Percentiles rank a stretch among this genome's conserved stretches.
Evolutionary conservation across 2,329 filamentous ascomycete genomes (phyloP).

Genomic region (Cladosporium sp.): DNA sequence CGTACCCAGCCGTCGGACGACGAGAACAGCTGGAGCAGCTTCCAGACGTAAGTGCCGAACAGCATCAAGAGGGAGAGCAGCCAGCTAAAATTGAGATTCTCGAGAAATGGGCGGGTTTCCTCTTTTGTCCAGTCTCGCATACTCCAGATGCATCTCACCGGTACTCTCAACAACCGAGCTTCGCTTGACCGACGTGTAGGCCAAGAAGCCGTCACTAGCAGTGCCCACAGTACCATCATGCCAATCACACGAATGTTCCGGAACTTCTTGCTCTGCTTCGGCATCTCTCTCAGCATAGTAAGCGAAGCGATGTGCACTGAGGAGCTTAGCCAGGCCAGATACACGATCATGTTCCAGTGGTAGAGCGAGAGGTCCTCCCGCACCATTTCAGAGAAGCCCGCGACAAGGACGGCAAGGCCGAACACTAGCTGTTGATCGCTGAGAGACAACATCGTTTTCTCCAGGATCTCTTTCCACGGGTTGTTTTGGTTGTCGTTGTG

Average conservation of each 20-base stretch:
- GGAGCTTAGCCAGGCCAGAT: conserved; percentile 19
- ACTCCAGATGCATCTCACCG: not conserved
- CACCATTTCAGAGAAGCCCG: conserved; percentile 13
- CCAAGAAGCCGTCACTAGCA: conserved; percentile 10
- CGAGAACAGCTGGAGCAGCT: conserved; percentile 11
- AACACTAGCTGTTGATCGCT: conserved; percentile 21
- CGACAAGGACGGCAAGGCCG: conserved; percentile 16
- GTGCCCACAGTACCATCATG: conserved; percentile 13
- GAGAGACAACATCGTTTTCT: conserved; percentile 11
- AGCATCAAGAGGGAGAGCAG: not conserved
- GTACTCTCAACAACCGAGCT: not conserved
- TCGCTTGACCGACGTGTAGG: not conserved
- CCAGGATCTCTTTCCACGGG: not conserved
- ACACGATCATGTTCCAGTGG: conserved; percentile 19
- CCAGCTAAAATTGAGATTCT: not conserved
- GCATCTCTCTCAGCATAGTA: conserved; percentile 14
- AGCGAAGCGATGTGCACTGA: conserved; percentile 19
- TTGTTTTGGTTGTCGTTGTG: conserved; percentile 1
- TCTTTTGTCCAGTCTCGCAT: too few relatives aligned
- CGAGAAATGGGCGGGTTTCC: not conserved
- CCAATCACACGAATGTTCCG: conserved; percentile 13
- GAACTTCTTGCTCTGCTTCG: conserved; percentile 12
- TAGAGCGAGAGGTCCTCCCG: not conserved
- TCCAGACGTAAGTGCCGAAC: conserved; percentile 10
- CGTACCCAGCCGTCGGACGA: not conserved